Evolutionary conservation across 2,329 filamentous ascomycete genomes (phyloP).

Genomic region (Dichotomopilus funicola): DNA sequence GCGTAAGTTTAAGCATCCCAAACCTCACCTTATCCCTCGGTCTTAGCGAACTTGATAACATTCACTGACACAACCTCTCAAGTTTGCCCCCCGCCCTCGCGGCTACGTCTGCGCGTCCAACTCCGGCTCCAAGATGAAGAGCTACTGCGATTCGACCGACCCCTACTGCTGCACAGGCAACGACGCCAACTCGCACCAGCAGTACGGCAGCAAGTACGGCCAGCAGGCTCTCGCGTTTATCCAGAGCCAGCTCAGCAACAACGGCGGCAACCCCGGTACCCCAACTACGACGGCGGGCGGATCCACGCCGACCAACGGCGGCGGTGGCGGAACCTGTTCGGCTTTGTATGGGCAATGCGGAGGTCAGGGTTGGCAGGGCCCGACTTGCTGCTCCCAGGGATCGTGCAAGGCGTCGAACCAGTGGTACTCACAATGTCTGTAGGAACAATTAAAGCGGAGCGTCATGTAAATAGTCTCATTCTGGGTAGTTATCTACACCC

Average conservation of each 20-base stretch:
- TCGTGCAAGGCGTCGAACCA: slow-evolving; percentile 29
- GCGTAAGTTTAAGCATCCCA: slow-evolving; percentile 40
- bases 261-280: slow-evolving; percentile 9
- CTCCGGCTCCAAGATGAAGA: slow-evolving; percentile 48
- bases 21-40: background rate
- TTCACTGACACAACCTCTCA: background rate
- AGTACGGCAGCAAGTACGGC: slow-evolving; percentile 52
- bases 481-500: too few relatives aligned
- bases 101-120: slow-evolving; percentile 44
- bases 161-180: slow-evolving; percentile 58
- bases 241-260: slow-evolving; percentile 31
- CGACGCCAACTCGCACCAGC: slow-evolving; percentile 47
- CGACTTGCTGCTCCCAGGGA: slow-evolving; percentile 28
- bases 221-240: slow-evolving; percentile 49
- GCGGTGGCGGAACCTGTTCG: slow-evolving; percentile 8
- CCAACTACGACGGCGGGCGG: background rate
- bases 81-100: slow-evolving; percentile 50
- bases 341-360: slow-evolving; percentile 31
- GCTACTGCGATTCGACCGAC: slow-evolving; percentile 54
- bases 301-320: background rate
- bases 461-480: too few relatives aligned
- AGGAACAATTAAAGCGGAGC: background rate
- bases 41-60: background rate
- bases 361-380: slow-evolving; percentile 28
- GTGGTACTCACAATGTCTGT: slow-evolving; percentile 33